phyloP scores from a whole-genome alignment of 129 eudicot genomes.

The Scalesia atractyloides region DNA sequence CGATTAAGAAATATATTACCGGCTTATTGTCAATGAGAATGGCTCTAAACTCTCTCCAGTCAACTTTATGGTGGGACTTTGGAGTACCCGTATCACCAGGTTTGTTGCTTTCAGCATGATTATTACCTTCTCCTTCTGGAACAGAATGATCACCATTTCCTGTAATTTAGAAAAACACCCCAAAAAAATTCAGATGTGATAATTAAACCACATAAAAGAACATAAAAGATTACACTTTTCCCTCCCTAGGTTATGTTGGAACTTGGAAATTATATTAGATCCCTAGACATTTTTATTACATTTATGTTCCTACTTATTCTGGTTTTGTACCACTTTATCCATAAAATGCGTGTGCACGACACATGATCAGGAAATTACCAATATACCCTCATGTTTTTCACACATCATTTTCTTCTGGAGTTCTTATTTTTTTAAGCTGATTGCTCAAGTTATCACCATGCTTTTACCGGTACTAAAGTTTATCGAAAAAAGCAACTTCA shows the following conservation, averaged over 20 bases:
- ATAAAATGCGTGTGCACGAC: not conserved
- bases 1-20: conserved; percentile 43
- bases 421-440: not conserved
- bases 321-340: not conserved
- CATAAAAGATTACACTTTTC: not conserved
- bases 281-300: not conserved
- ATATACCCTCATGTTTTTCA: not conserved
- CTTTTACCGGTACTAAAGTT: not conserved
- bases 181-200: conserved; percentile 10
- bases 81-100: conserved; percentile 46
- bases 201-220: not conserved
- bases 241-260: not conserved
- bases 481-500: not conserved
- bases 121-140: conserved; percentile 68
- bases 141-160: conserved; percentile 64
- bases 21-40: conserved; percentile 54
- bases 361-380: not conserved
- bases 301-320: not conserved
- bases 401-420: not conserved
- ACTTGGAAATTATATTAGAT: not conserved
- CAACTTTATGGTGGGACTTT: conserved; percentile 52
- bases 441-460: not conserved
- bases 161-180: conserved; percentile 26
- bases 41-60: conserved; percentile 98
- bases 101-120: conserved; percentile 57